Evolutionary conservation across 2,329 filamentous ascomycete genomes (phyloP), one percentile per base, ranked within the genome.

Genomic region (Paraconiothyrium brasiliense): DNA sequence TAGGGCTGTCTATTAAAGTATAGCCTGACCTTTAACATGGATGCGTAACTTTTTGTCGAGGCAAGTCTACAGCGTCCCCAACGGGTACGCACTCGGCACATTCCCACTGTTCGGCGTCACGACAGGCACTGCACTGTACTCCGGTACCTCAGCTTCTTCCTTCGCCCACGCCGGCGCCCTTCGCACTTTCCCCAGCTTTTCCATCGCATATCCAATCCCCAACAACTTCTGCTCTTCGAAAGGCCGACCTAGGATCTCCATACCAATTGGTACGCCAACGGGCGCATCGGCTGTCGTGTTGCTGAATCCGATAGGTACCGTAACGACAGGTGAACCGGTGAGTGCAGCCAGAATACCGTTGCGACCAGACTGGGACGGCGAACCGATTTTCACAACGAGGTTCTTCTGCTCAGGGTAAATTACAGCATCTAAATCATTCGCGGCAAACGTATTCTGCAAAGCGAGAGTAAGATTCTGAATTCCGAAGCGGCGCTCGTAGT

Each of bases 331-430:
- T 4, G 72, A 78, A 0, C 85, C 85, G 1, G 84, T 86, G 57
- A 87, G 69, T 0, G 85, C 84, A 2, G 84, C 85, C 1, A 87
- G 69, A 50, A 86, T 84, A 2, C 85, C 85, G 65, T 87, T 90
- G 2, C 88, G 80, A 1, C 87, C 87, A n/a, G 78, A 78, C 75
- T 90, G 88, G 0, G 82, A 84, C 0, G 84, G 79, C 0, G 83
- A 82, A 3, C 87, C 87, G 27, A 89, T 74, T 49, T 83, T 82
- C 2, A 89, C 87, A 6, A 88, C 86, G 1, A 90, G 82, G 57
- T 89, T 89, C 69, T 84, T 84, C 68, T 90, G 88, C 70, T 90
- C 84, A 0, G 88, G 88, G 73, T 90, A 90, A 67, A 89, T 83
- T 39, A 90, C 67, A 0, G 84, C 87, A 69, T 89, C 85, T 14